Conservation (phyloP, 2,329 filamentous ascomycete genomes). For the Penicillium sp. region DNA sequence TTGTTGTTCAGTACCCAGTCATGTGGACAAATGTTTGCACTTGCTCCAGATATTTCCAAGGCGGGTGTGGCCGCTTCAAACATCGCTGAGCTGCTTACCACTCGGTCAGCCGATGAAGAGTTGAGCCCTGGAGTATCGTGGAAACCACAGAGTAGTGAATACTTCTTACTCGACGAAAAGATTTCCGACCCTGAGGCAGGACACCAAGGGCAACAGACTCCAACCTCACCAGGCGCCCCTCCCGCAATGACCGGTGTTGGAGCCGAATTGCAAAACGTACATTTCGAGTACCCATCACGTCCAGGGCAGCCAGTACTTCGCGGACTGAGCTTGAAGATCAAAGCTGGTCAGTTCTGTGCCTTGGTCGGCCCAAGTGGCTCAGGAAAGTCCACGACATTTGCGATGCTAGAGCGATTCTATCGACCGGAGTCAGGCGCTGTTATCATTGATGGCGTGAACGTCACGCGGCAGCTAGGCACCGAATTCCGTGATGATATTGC, state of each 20-base stretch:
- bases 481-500: slow-evolving; percentile 50
- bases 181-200: slow-evolving; percentile 32
- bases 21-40: slow-evolving; percentile 73
- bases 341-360: slow-evolving; percentile 64
- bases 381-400: slow-evolving; percentile 69
- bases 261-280: slow-evolving; percentile 62
- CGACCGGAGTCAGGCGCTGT: slow-evolving; percentile 55
- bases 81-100: slow-evolving; percentile 52
- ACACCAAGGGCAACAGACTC: slow-evolving; percentile 4
- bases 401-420: slow-evolving; percentile 61
- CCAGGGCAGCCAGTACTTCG: slow-evolving; percentile 62
- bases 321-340: slow-evolving; percentile 60
- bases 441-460: slow-evolving; percentile 55
- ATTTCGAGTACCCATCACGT: slow-evolving; percentile 69
- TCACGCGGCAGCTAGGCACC: slow-evolving; percentile 41
- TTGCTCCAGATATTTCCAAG: slow-evolving; percentile 73
- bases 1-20: slow-evolving; percentile 74
- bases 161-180: slow-evolving; percentile 27
- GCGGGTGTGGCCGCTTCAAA: slow-evolving; percentile 64
- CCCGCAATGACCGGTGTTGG: slow-evolving; percentile 43
- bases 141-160: slow-evolving; percentile 10
- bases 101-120: slow-evolving; percentile 33
- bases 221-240: slow-evolving; percentile 11
- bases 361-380: slow-evolving; percentile 69
- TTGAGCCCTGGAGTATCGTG: slow-evolving; percentile 17